Evolutionary conservation across 768 basidiomycete species (phyloP).

Genomic region (Gyrodon lividus): DNA sequence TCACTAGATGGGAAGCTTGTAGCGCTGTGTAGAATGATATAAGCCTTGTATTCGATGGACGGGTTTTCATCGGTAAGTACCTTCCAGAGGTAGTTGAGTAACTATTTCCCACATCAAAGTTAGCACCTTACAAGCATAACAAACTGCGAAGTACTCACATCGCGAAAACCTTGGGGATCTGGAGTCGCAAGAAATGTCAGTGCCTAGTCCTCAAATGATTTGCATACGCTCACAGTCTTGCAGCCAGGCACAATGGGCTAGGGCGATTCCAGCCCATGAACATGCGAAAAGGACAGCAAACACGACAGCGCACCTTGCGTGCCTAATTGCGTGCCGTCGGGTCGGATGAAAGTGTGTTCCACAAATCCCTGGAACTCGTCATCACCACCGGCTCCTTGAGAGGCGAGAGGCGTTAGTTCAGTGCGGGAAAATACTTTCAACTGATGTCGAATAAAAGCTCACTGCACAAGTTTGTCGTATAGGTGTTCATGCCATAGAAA

Average conservation of each 20-base stretch:
- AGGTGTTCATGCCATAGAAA: slow-evolving; percentile 74
- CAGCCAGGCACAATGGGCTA: slow-evolving; percentile 64
- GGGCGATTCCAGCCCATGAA: background rate
- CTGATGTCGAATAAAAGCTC: slow-evolving; percentile 17
- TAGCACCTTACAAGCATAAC: background rate
- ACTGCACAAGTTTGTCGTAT: slow-evolving; percentile 66
- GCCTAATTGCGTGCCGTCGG: slow-evolving; percentile 63
- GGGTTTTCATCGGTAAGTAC: slow-evolving; percentile 31
- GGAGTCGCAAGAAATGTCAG: background rate
- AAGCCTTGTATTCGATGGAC: background rate
- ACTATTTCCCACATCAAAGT: slow-evolving; percentile 26
- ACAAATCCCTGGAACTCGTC: slow-evolving; percentile 64
- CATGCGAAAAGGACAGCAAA: background rate
- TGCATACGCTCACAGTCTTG: slow-evolving; percentile 52
- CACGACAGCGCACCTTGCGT: slow-evolving; percentile 46
- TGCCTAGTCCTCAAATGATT: background rate
- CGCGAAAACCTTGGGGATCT: slow-evolving; percentile 70
- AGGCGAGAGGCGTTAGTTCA: background rate
- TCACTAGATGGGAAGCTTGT: slow-evolving; percentile 55
- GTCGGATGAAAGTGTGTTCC: slow-evolving; percentile 59
- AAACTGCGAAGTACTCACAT: slow-evolving; percentile 33
- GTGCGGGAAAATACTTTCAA: background rate
- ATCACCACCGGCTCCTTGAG: slow-evolving; percentile 53
- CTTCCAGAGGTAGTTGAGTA: slow-evolving; percentile 71
- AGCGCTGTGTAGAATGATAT: slow-evolving; percentile 33